phyloP scores from a whole-genome alignment of 768 basidiomycete genomes.

The Russula foetens region DNA sequence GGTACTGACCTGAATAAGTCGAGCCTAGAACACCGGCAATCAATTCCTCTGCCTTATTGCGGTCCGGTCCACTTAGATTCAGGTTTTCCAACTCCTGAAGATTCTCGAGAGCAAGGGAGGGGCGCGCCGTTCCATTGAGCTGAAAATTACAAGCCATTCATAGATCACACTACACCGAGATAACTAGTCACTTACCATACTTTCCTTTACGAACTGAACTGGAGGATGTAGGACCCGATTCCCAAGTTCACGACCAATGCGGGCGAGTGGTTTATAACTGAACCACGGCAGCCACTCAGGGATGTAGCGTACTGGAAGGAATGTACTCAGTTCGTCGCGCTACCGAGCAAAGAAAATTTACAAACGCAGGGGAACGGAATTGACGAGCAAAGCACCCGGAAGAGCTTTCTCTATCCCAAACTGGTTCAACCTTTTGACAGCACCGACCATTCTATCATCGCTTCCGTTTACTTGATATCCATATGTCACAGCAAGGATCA shows the following conservation, averaged over 20 bases:
- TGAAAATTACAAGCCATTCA: neutral
- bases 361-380: neutral
- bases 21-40: neutral
- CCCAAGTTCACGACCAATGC: neutral
- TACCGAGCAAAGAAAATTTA: neutral
- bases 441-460: neutral
- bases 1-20: neutral
- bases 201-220: neutral
- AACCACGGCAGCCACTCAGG: neutral
- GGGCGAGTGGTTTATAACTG: neutral
- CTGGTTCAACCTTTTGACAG: neutral
- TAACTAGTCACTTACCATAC: neutral
- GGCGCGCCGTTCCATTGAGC: neutral
- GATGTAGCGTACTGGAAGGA: neutral
- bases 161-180: neutral
- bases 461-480: neutral
- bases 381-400: neutral
- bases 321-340: neutral
- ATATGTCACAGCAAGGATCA: neutral
- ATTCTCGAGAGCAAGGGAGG: slow-evolving; percentile 1
- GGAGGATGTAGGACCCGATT: neutral
- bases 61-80: neutral
- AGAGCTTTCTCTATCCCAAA: neutral
- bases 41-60: neutral
- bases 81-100: neutral